Evolutionary conservation across 2,329 filamentous ascomycete genomes (phyloP), one percentile per base, ranked within the genome.

Genomic region (Pseudocercospora vitis): DNA sequence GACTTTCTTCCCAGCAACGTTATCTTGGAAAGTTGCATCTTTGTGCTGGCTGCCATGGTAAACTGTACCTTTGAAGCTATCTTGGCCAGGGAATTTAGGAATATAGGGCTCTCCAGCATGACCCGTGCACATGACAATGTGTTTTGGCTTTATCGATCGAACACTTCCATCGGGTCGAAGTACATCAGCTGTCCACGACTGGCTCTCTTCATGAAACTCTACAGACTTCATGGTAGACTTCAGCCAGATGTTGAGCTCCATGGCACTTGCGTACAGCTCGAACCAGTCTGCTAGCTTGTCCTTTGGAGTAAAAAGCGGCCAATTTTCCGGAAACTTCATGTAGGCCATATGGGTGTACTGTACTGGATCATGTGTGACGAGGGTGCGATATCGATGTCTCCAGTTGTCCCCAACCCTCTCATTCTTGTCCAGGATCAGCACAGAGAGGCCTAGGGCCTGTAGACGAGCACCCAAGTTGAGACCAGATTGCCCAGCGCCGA

Each of bases 251-350:
- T 88, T 85, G 33, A 89, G 76, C 61, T 89, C 86, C n/a, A 88
- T 74, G 0, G 82, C 69, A 4, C 73, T 78, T 0, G 79, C 85
- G 59, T 89, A 88, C 0, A 78, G 73, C 59, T 87, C 84, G 56
- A 88, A 83, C 71, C 82, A 89, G 37, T 87, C 82, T 1, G 77
- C 86, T 0, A 88, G 73, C 64, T 88, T 54, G 16, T 59, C 48
- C 64, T 88, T 88, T 4, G 85, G 84, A 0, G 84, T 87, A 67
- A 86, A 89, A 12, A 86, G 70, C 3, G 85, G 85, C 85, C 85
- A 89, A 48, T 78, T 77, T 0, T 76, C 64, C 0, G 85, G 86
- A 64, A 88, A 89, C 0, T 73, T 71, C 3, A 89, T 61, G 65
- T 86, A 88, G 0, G 85, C 82, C 73, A 87, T 72, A 62, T 83